Evolutionary conservation across 805 yeast genomes (phyloP).

Genomic region (Soucietia sequanensis): DNA sequence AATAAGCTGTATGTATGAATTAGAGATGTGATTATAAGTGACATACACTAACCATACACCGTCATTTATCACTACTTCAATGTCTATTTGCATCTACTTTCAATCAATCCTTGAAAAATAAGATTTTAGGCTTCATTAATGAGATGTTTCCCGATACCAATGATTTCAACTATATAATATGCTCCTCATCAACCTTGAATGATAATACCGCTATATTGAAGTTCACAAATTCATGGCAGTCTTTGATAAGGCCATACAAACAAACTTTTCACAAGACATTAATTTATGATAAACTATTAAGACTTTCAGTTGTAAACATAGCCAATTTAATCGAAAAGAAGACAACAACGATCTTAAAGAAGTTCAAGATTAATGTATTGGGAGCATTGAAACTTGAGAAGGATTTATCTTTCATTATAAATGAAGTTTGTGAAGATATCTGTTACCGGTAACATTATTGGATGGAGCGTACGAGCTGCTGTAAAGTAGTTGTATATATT

Average conservation of each 20-base stretch:
- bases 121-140: conserved; percentile 39
- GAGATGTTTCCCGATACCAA: conserved; percentile 41
- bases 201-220: conserved; percentile 36
- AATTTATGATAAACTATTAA: conserved; percentile 50
- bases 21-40: no score
- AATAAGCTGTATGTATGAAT: no score
- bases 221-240: conserved; percentile 66
- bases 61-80: no score
- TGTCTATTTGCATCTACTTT: no score
- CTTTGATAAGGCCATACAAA: conserved; percentile 62
- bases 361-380: conserved; percentile 62
- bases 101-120: conserved; percentile 47
- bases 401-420: conserved; percentile 72
- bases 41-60: no score
- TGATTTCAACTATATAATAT: conserved; percentile 30
- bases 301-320: conserved; percentile 51
- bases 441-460: no score
- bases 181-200: conserved; percentile 25
- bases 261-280: conserved; percentile 50
- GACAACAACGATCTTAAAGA: conserved; percentile 62
- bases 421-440: conserved; percentile 68
- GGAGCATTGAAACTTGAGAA: conserved; percentile 84
- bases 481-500: no score
- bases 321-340: conserved; percentile 63
- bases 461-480: no score